Base-by-base conservation (phyloP, 2,329 filamentous ascomycete genomes). In the Furcasterigmium furcatum region DNA sequence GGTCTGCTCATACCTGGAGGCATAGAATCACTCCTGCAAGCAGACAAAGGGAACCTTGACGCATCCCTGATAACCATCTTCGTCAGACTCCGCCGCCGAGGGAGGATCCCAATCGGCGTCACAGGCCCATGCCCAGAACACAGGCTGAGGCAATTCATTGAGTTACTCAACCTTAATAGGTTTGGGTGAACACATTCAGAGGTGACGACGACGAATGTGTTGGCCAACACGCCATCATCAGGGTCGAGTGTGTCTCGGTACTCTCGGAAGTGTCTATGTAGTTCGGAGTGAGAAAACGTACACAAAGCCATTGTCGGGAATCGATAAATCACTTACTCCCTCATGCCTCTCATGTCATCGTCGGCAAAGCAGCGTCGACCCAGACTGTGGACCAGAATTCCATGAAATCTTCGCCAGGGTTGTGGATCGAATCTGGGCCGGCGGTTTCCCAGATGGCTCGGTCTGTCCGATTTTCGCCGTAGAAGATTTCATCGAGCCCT, bases 91-190 rank as follows among this genome's bases (percentile, higher is more conserved):
- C 5, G 18, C n/a, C 13, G 30, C 14, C 14, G 2, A 45, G 7
- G 41, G 50, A n/a, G 46, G 14, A 2, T 52, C 47, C 52, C 52
- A 55, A 25, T 53, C 43, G 25, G 52, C 46, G 12, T 55, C 52
- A 13, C 54, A 55, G 30, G 50, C 53, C 54, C 52, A 56, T 41
- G 52, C 51, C 44, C 34, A 16, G 27, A 18, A 18, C 9, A 46
- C 16, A 32, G 16, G 30, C 14, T 32, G 22, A 27, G 68, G 62
- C n/a, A 52, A 47, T 43, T 50, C 27, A 16, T 48, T 43, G 36
- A 48, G 38, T 29, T 50, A 19, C 46, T 29, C 18, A 16, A 25
- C 13, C 30, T 45, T 9, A 25, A 20, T 16, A 41, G 22, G 24
- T 41, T 16, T 6, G 39, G 39, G 14, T 41, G 39, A 24, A 41